phyloP scores from a whole-genome alignment of 768 basidiomycete genomes.

The Tricholoma furcatifolium region DNA sequence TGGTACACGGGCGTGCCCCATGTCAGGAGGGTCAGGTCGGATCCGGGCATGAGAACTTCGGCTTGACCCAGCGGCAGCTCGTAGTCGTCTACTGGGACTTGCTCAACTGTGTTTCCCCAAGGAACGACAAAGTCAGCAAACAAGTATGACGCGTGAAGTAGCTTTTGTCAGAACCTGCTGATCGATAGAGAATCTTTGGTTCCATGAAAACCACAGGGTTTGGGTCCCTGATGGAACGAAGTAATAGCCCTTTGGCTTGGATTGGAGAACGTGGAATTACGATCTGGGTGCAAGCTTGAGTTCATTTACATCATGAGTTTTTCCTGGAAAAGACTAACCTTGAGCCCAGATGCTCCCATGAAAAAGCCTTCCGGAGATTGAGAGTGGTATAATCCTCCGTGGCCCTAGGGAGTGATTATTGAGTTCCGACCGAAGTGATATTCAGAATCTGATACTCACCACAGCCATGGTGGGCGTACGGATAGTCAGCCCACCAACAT shows the following conservation, averaged over 20 bases:
- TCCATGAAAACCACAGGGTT: constrained; percentile 97
- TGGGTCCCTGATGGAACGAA: constrained; percentile 86
- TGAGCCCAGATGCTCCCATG: constrained; percentile 85
- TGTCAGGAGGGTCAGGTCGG: constrained; percentile 85
- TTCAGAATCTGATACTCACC: constrained; percentile 34
- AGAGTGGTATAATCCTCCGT: constrained; percentile 92
- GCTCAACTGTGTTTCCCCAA: constrained; percentile 58
- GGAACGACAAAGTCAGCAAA: constrained; percentile 3
- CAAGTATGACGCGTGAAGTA: background rate
- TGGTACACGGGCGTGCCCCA: constrained; percentile 96
- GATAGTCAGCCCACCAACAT: constrained; percentile 80
- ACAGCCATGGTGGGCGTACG: constrained; percentile 91
- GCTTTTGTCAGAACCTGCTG: constrained; percentile 52
- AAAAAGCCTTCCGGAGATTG: constrained; percentile 97
- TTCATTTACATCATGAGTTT: background rate
- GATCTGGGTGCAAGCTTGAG: constrained; percentile 37
- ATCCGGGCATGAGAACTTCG: constrained; percentile 70
- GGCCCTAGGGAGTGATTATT: constrained; percentile 41
- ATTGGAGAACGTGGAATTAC: constrained; percentile 95
- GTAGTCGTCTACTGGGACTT: constrained; percentile 89
- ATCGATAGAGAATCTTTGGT: constrained; percentile 90
- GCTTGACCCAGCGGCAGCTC: constrained; percentile 80
- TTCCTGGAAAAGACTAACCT: constrained; percentile 50
- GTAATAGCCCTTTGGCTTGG: constrained; percentile 91
- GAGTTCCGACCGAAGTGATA: background rate